Base-by-base conservation (phyloP, 2,329 filamentous ascomycete genomes). In the Phialemonium atrogriseum region DNA sequence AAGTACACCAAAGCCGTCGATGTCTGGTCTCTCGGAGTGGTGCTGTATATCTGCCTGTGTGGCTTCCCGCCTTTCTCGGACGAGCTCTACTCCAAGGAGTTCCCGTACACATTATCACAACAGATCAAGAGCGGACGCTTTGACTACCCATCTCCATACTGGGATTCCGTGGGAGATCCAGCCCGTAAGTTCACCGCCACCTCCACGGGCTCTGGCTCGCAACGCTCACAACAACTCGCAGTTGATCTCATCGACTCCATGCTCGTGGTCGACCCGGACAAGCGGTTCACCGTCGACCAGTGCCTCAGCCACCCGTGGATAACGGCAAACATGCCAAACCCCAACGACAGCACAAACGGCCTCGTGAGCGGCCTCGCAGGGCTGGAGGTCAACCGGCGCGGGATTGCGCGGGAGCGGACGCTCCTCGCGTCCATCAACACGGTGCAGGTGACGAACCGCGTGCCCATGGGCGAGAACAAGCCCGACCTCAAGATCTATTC, bases 21-120 rank as follows among this genome's bases (percentile, higher is more conserved):
- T 54, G 70, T 96, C 24, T 96, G 91, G 91, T 94, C 88, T 2
- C 70, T 96, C 1, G 91, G 91, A n/a, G 91, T 98, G 4, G 89
- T 98, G 4, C 69, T 98, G 15, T 98, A 96, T 59, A 96, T 96
- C 47, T 95, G 87, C 52, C 72, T 96, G 5, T 96, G 91, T 52
- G 91, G 91, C 21, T 96, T 96, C 50, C 91, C 89, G 5, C 91
- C 91, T 0, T 98, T 98, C 59, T 94, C 86, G 0, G 91, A 98
- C 48, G 91, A 98, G 58, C 75, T 96, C 1, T 84, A 80, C 58
- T 79, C 77, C 1, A 60, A 60, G 21, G 80, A 94, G 26, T 91
- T 88, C 43, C 91, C 91, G 3, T 95, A 85, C 52, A 85, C 73
- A 0, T 67, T 96, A 26, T 83, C 82, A 2, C 81, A 94, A 46